Percentiles rank a stretch among this genome's conserved stretches.
phyloP scores from a whole-genome alignment of 2,329 filamentous ascomycete species.

The Epichloe typhina region DNA sequence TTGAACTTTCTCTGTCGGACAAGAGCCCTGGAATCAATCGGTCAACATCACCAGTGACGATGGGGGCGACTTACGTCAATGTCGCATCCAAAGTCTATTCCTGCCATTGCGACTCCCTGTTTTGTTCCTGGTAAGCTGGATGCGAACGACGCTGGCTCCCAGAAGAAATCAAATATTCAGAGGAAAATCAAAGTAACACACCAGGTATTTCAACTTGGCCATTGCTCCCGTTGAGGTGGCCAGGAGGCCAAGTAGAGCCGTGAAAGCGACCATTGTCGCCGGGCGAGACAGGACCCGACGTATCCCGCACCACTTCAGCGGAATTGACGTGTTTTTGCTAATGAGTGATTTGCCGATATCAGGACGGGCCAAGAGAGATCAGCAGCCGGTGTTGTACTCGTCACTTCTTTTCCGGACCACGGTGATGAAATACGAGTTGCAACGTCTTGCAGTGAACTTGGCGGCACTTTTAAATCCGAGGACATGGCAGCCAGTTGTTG shows the following conservation, averaged over 20 bases:
- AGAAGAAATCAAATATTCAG: too few species aligned
- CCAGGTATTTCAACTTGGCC: constrained; percentile 8
- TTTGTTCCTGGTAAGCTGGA: neutral
- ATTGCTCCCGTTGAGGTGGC: neutral
- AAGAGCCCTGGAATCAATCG: constrained; percentile 20
- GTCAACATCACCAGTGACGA: neutral
- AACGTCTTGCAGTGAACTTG: too few species aligned
- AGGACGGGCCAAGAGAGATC: too few species aligned
- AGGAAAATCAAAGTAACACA: neutral
- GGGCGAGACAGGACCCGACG: neutral
- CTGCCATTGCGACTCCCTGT: constrained; percentile 30
- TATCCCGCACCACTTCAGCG: neutral
- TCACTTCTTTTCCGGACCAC: too few species aligned
- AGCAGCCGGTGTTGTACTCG: too few species aligned
- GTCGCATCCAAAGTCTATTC: constrained; percentile 34
- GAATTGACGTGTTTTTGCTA: too few species aligned
- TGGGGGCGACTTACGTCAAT: constrained; percentile 23
- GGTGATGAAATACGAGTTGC: too few species aligned
- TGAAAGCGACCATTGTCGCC: neutral
- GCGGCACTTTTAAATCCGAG: too few species aligned
- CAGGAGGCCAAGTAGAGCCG: neutral
- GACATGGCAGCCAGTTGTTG: too few species aligned
- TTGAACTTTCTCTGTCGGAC: constrained; percentile 21
- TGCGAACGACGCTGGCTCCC: too few species aligned
- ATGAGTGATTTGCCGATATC: too few species aligned